A percentile compares a stretch with the other conserved stretches of the same genome.
These are phyloP conservation scores for Myxozyma kluyveri DNA, from an alignment of 805 yeast genomes.

Conservation along the genomic window DNA sequence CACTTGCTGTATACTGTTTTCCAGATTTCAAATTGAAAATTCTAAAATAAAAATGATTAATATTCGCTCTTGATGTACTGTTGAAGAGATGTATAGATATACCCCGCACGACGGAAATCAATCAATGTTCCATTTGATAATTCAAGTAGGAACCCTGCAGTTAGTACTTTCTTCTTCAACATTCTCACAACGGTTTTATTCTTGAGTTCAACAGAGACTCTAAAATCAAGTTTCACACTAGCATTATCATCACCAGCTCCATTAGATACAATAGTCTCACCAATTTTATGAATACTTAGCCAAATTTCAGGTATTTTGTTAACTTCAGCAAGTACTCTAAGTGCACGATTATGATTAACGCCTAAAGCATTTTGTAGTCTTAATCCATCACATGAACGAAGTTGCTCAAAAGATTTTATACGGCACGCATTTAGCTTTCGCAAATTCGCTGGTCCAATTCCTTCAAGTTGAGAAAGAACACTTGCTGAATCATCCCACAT, in stretches of 20 bases:
- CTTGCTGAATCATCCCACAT: conserved; percentile 53
- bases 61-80: background rate
- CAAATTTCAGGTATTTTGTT: conserved; percentile 42
- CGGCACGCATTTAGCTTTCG: conserved; percentile 42
- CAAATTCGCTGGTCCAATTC: conserved; percentile 46
- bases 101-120: conserved; percentile 47
- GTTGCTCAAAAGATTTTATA: conserved; percentile 39
- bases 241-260: conserved; percentile 23
- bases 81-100: background rate
- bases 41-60: conserved; percentile 2
- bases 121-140: conserved; percentile 41
- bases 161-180: conserved; percentile 31
- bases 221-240: conserved; percentile 26
- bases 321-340: conserved; percentile 41
- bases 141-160: conserved; percentile 38
- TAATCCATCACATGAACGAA: conserved; percentile 35
- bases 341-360: conserved; percentile 44
- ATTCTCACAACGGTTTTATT: conserved; percentile 33
- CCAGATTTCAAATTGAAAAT: conserved; percentile 4
- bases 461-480: conserved; percentile 49
- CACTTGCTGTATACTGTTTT: conserved; percentile 1
- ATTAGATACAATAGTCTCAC: conserved; percentile 13
- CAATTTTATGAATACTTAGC: conserved; percentile 26
- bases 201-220: conserved; percentile 26
- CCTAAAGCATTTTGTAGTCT: conserved; percentile 46